Conservation (phyloP, 2,329 filamentous ascomycete species). For the Pseudohalonectria lignicola region DNA sequence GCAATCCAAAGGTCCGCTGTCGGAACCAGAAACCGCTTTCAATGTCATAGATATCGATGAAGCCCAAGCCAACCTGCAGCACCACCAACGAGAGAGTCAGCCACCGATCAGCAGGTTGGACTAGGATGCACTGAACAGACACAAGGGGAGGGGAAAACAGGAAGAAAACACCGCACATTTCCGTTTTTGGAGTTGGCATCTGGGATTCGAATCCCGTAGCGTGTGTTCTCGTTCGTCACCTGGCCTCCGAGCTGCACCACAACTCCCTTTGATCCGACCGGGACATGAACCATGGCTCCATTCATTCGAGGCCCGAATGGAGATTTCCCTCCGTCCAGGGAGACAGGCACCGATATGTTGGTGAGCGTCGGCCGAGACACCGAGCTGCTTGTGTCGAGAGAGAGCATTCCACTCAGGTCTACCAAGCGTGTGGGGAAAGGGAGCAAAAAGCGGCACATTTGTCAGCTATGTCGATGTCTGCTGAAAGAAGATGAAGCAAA, state of each 20-base stretch:
- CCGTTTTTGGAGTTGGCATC: neutral
- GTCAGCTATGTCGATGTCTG: too few relatives aligned
- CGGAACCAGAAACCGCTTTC: slow-evolving; percentile 11
- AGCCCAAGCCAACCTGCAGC: slow-evolving; percentile 7
- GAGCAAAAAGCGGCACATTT: too few relatives aligned
- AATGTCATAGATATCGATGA: slow-evolving; percentile 11
- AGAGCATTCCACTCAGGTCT: slow-evolving; percentile 9
- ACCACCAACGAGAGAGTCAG: neutral
- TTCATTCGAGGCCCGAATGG: slow-evolving; percentile 11
- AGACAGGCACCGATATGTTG: slow-evolving; percentile 10
- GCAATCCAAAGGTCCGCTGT: slow-evolving; percentile 9
- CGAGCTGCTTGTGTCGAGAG: slow-evolving; percentile 6
- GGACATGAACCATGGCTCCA: slow-evolving; percentile 11
- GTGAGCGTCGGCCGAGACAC: slow-evolving; percentile 7
- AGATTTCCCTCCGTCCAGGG: slow-evolving; percentile 3
- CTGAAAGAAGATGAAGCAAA: too few relatives aligned
- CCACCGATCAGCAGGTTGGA: neutral
- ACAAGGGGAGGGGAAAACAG: too few relatives aligned
- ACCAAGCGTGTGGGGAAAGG: too few relatives aligned
- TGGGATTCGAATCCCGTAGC: slow-evolving; percentile 1
- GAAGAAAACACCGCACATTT: neutral
- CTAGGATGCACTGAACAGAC: too few relatives aligned
- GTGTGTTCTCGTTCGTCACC: slow-evolving; percentile 6
- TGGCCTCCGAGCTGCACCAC: slow-evolving; percentile 9
- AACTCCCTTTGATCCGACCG: slow-evolving; percentile 8